Percentiles rank a stretch among this genome's conserved stretches.
Conservation (phyloP, 176 grass and related monocot species). For the Otatea glauca region DNA sequence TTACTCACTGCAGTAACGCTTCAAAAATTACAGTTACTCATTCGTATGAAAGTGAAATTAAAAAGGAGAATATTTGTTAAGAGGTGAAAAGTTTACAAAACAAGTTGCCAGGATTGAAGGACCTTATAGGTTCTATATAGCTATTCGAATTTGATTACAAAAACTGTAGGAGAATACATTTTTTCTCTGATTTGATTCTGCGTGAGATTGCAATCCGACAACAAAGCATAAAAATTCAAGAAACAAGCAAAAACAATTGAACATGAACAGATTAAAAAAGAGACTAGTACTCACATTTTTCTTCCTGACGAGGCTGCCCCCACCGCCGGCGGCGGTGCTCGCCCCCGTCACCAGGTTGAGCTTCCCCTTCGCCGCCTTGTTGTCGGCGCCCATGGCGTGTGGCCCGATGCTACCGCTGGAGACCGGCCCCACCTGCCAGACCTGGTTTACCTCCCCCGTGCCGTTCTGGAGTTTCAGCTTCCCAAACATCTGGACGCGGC, state of each 20-base stretch:
- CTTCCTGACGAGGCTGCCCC: slow-evolving; percentile 32
- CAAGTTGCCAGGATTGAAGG: neutral
- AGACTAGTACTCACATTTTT: slow-evolving; percentile 67
- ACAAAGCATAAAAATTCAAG: neutral
- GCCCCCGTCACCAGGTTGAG: slow-evolving; percentile 65
- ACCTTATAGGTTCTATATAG: neutral
- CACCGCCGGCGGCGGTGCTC: slow-evolving; percentile 36
- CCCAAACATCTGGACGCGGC: slow-evolving; percentile 58
- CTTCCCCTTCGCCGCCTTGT: slow-evolving; percentile 49
- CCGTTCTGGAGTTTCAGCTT: slow-evolving; percentile 58
- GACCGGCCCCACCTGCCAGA: slow-evolving; percentile 63
- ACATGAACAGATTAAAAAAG: neutral
- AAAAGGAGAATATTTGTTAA: neutral
- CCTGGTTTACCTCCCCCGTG: slow-evolving; percentile 57
- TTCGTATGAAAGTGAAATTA: neutral
- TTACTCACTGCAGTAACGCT: neutral
- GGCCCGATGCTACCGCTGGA: neutral
- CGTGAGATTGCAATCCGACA: neutral
- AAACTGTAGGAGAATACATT: neutral
- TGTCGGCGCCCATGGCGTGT: slow-evolving; percentile 35
- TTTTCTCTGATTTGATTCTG: neutral
- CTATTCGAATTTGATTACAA: neutral
- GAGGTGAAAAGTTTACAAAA: neutral
- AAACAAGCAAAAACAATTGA: neutral
- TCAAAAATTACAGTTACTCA: neutral